These are phyloP conservation scores for Sphagnurus paluster DNA, from an alignment of 1,284 basidiomycete genomes.

Conservation along the genomic window DNA sequence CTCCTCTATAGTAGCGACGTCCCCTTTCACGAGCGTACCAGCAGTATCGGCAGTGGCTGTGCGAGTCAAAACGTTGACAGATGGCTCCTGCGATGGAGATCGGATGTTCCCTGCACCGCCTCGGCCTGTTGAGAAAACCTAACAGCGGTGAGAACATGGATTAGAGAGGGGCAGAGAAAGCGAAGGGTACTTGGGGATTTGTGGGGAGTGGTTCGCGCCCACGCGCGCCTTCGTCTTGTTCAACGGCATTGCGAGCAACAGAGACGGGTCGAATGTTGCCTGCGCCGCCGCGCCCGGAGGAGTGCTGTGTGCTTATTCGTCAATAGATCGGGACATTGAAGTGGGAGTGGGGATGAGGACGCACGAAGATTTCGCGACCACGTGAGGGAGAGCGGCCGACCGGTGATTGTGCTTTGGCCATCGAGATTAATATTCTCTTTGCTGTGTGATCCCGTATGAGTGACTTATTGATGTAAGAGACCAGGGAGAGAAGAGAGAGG, in stretches of 20 bases:
- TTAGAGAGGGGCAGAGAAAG: background rate
- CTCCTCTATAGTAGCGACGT: constrained; percentile 35
- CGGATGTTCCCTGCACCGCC: constrained; percentile 81
- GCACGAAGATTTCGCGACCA: too few relatives aligned
- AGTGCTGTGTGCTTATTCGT: constrained; percentile 49
- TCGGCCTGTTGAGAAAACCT: constrained; percentile 67
- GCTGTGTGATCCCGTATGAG: too few relatives aligned
- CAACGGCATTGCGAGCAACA: constrained; percentile 37
- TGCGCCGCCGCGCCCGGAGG: constrained; percentile 65
- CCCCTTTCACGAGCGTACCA: constrained; percentile 42
- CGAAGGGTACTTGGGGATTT: constrained; percentile 29
- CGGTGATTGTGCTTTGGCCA: too few relatives aligned
- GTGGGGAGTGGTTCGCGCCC: constrained; percentile 52
- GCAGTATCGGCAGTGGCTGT: constrained; percentile 42
- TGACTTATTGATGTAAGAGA: too few relatives aligned
- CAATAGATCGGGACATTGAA: too few relatives aligned
- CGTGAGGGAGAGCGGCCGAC: too few relatives aligned
- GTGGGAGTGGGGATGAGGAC: too few relatives aligned
- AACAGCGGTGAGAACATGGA: constrained; percentile 5
- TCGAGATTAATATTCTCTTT: too few relatives aligned
- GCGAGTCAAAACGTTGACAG: constrained; percentile 14
- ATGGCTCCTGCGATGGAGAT: constrained; percentile 61
- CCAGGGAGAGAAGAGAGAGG: too few relatives aligned
- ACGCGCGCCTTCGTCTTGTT: constrained; percentile 38
- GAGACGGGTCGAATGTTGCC: constrained; percentile 64